Conservation (phyloP, 2,329 filamentous ascomycete genomes). For the Fusarium verrucosum region DNA sequence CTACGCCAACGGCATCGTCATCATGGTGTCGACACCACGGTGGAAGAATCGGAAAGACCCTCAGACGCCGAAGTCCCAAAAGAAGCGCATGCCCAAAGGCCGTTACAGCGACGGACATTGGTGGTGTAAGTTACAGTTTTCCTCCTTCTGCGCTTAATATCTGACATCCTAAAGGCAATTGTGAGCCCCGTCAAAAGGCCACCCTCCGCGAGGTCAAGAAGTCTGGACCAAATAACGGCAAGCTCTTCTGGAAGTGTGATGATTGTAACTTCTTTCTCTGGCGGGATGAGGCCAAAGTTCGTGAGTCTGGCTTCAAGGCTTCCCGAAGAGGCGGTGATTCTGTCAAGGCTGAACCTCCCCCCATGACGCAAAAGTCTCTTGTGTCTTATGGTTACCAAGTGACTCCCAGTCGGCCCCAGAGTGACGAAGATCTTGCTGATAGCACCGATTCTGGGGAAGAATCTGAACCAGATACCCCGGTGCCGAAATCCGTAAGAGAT, state of each 20-base stretch:
- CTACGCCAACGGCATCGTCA: constrained; percentile 1
- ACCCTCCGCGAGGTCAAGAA: constrained; percentile 51
- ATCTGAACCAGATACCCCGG: constrained; percentile 7
- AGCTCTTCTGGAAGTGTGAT: constrained; percentile 55
- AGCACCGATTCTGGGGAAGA: constrained; percentile 27
- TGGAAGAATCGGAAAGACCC: constrained; percentile 22
- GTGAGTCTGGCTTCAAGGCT: constrained; percentile 41
- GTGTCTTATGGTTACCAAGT: constrained; percentile 46
- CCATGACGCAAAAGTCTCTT: constrained; percentile 44
- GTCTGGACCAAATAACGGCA: constrained; percentile 52
- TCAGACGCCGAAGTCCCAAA: constrained; percentile 41
- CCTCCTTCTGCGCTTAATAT: neutral
- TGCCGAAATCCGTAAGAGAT: neutral
- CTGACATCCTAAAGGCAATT: constrained; percentile 50
- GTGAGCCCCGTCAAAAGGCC: constrained; percentile 52
- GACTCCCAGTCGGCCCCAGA: constrained; percentile 33
- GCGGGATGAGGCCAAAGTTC: constrained; percentile 51
- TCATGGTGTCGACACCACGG: constrained; percentile 32
- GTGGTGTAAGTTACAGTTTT: constrained; percentile 48
- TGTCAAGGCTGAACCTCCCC: constrained; percentile 41
- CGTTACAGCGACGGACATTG: constrained; percentile 48
- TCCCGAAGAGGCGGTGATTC: constrained; percentile 16
- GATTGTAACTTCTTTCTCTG: constrained; percentile 59
- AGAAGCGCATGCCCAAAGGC: constrained; percentile 48
- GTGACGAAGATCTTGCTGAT: constrained; percentile 8